Percentiles rank a stretch among this genome's conserved stretches.
These are phyloP conservation scores for Elongisporangium prolatum DNA, from an alignment of 352 stramenopile species.

Conservation along the genomic window DNA sequence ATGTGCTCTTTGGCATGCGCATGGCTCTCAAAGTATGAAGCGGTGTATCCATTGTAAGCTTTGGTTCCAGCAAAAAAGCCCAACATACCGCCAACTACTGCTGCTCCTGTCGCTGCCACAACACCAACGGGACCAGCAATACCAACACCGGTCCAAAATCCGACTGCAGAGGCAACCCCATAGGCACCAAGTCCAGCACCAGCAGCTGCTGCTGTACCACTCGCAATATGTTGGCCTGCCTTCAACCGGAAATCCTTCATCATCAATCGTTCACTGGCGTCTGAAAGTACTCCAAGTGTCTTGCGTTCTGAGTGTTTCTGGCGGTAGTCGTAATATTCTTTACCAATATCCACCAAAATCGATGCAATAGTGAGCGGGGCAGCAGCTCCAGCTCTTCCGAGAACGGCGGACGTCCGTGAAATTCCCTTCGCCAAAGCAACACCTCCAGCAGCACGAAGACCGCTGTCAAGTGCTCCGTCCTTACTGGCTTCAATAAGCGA, in stretches of 20 bases:
- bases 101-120: slow-evolving; percentile 70
- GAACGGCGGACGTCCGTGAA: slow-evolving; percentile 52
- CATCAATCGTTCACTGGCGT: slow-evolving; percentile 72
- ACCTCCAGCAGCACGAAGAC: slow-evolving; percentile 69
- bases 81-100: slow-evolving; percentile 75
- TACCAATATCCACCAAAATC: slow-evolving; percentile 84
- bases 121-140: slow-evolving; percentile 75
- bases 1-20: slow-evolving; percentile 82
- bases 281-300: slow-evolving; percentile 55
- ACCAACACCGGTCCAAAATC: slow-evolving; percentile 78
- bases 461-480: slow-evolving; percentile 77
- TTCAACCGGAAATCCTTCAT: slow-evolving; percentile 83
- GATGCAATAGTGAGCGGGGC: slow-evolving; percentile 77
- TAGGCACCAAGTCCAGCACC: slow-evolving; percentile 75
- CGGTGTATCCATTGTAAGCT: slow-evolving; percentile 68
- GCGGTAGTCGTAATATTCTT: slow-evolving; percentile 84
- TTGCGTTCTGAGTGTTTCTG: slow-evolving; percentile 71
- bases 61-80: slow-evolving; percentile 81
- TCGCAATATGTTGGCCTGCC: slow-evolving; percentile 75
- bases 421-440: slow-evolving; percentile 75
- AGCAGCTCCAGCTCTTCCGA: slow-evolving; percentile 10
- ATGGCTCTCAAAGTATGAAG: slow-evolving; percentile 70
- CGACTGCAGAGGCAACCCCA: slow-evolving; percentile 57
- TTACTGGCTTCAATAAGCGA: slow-evolving; percentile 57
- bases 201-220: slow-evolving; percentile 65